These are phyloP conservation scores for Papiliotrema nemorosa DNA, from an alignment of 1,284 basidiomycete species.

Conservation along the genomic window DNA sequence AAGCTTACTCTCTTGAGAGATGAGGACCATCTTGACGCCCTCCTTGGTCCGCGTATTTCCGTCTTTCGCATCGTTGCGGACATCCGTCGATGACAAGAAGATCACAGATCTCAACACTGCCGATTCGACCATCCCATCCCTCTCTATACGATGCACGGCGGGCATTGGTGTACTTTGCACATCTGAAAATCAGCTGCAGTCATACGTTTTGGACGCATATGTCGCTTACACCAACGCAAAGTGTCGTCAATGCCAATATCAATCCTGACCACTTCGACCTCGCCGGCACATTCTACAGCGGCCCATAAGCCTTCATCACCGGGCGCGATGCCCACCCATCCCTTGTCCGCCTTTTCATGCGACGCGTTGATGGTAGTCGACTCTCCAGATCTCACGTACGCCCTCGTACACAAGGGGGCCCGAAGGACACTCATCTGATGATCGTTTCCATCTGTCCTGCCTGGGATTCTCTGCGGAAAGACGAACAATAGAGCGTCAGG, in stretches of 20 bases:
- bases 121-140: no score
- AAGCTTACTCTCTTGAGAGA: conserved; percentile 12
- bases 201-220: not conserved
- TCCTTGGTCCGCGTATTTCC: conserved; percentile 1
- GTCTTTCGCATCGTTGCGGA: not conserved
- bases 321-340: conserved; percentile 35
- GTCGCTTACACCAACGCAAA: conserved; percentile 26
- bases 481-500: conserved; percentile 23
- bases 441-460: not conserved
- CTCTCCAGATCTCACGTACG: conserved; percentile 9
- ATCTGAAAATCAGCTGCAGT: conserved; percentile 12
- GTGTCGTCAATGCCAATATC: conserved; percentile 29
- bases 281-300: conserved; percentile 26
- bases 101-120: no score
- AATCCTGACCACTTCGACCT: conserved; percentile 24
- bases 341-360: conserved; percentile 15
- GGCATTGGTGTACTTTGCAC: conserved; percentile 32
- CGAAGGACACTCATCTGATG: conserved; percentile 16
- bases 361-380: conserved; percentile 5
- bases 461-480: conserved; percentile 15
- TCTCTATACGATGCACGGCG: conserved; percentile 16
- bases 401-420: conserved; percentile 20
- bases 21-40: not conserved
- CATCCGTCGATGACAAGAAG: no score
- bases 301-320: conserved; percentile 37